A percentile compares a stretch with the other conserved stretches of the same genome.
Evolutionary conservation across 129 eudicot species (phyloP).

Genomic region (Artemisia argyi): DNA sequence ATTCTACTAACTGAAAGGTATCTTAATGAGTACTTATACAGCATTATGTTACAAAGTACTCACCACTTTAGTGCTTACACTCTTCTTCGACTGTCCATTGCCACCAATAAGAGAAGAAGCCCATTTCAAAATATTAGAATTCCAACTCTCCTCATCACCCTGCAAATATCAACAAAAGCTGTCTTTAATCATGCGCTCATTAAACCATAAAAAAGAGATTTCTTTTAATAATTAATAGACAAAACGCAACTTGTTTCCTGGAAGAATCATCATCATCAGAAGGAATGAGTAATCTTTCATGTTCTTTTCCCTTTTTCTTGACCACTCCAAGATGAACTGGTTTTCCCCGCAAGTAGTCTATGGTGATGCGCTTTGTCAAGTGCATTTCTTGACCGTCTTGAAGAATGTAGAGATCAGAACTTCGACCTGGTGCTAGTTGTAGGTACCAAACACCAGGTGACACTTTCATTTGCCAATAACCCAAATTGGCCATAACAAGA

Average conservation of each 20-base stretch:
- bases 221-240: conserved; percentile 2
- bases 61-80: conserved; percentile 56
- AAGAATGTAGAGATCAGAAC: conserved; percentile 84
- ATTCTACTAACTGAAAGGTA: conserved; percentile 6
- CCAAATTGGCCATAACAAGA: conserved; percentile 96
- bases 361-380: conserved; percentile 62
- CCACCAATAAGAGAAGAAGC: conserved; percentile 93
- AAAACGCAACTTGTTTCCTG: conserved; percentile 41
- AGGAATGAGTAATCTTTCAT: conserved; percentile 65
- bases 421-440: conserved; percentile 96
- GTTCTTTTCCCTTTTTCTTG: conserved; percentile 89
- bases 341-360: conserved; percentile 78
- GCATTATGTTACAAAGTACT: conserved; percentile 7
- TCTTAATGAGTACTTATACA: background rate
- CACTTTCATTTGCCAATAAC: conserved; percentile 99
- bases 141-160: conserved; percentile 74
- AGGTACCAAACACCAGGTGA: conserved; percentile 95
- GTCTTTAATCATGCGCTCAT: background rate
- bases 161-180: conserved; percentile 24
- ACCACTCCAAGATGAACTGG: conserved; percentile 83
- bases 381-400: conserved; percentile 57
- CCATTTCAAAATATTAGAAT: conserved; percentile 89
- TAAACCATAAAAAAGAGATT: background rate
- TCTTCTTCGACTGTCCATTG: conserved; percentile 56
- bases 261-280: conserved; percentile 63